A percentile compares a stretch with the other conserved stretches of the same genome.
Conservation (phyloP, 768 basidiomycete species). For the Hygrocybe punicea region DNA sequence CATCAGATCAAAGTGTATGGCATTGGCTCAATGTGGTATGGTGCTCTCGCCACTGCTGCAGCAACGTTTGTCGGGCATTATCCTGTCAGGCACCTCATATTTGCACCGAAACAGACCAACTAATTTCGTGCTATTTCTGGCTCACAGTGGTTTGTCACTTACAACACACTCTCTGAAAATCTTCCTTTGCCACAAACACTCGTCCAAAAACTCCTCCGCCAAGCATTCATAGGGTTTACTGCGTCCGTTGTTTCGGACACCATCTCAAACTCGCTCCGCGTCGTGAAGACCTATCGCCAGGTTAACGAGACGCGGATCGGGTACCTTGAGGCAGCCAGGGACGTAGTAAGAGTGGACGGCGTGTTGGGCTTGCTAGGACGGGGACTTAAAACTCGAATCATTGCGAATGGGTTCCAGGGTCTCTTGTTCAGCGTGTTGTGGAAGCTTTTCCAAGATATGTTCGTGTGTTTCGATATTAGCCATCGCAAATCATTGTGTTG, state of each 20-base stretch:
- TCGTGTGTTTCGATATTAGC: constrained; percentile 29
- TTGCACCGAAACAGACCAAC: neutral
- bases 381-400: constrained; percentile 82
- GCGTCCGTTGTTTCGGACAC: constrained; percentile 86
- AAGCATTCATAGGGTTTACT: constrained; percentile 87
- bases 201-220: constrained; percentile 62
- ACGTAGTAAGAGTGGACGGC: constrained; percentile 75
- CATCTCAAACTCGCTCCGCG: constrained; percentile 82
- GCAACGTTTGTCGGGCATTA: constrained; percentile 94
- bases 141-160: constrained; percentile 76
- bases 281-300: constrained; percentile 94
- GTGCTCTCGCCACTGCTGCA: constrained; percentile 86
- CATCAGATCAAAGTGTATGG: constrained; percentile 69
- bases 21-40: constrained; percentile 79
- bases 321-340: constrained; percentile 73
- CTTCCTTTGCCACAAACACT: constrained; percentile 57
- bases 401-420: constrained; percentile 90
- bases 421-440: constrained; percentile 89
- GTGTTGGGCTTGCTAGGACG: constrained; percentile 79
- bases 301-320: constrained; percentile 78
- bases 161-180: constrained; percentile 69
- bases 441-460: constrained; percentile 89
- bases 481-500: no score
- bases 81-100: constrained; percentile 47
- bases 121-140: neutral